A percentile compares a stretch with the other conserved stretches of the same genome.
Conservation (phyloP, 768 basidiomycete genomes). For the Aureoboletus auriporus region DNA sequence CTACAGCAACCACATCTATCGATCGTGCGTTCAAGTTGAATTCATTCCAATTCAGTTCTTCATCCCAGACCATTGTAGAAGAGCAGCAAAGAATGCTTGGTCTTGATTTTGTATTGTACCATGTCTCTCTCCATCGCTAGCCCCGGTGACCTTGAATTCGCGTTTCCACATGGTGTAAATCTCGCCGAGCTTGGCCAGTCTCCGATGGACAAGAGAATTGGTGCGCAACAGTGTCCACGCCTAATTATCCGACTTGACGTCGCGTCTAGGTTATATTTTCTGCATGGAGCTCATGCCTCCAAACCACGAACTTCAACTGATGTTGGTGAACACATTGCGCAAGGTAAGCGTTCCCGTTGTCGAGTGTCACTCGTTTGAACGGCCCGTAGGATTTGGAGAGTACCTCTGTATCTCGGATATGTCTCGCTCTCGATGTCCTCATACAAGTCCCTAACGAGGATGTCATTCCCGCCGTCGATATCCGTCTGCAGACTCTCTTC, state of each 20-base stretch:
- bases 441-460: constrained; percentile 59
- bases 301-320: constrained; percentile 67
- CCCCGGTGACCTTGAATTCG: constrained; percentile 57
- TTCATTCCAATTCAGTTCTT: constrained; percentile 2
- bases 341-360: constrained; percentile 46
- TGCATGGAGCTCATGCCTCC: constrained; percentile 69
- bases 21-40: constrained; percentile 42
- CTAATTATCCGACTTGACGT: neutral
- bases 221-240: constrained; percentile 30
- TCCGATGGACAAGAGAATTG: constrained; percentile 64
- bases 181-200: constrained; percentile 66
- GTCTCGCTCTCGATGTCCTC: constrained; percentile 68
- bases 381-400: constrained; percentile 66
- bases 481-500: constrained; percentile 59
- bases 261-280: constrained; percentile 65
- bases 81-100: constrained; percentile 59
- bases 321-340: constrained; percentile 83
- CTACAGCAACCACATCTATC: constrained; percentile 48
- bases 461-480: constrained; percentile 72
- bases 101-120: constrained; percentile 68
- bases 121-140: constrained; percentile 43
- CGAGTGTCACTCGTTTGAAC: constrained; percentile 3
- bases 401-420: constrained; percentile 49
- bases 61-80: constrained; percentile 39
- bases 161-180: constrained; percentile 71